Conservation (phyloP, 2,329 filamentous ascomycete genomes). For the Periconia sp. region DNA sequence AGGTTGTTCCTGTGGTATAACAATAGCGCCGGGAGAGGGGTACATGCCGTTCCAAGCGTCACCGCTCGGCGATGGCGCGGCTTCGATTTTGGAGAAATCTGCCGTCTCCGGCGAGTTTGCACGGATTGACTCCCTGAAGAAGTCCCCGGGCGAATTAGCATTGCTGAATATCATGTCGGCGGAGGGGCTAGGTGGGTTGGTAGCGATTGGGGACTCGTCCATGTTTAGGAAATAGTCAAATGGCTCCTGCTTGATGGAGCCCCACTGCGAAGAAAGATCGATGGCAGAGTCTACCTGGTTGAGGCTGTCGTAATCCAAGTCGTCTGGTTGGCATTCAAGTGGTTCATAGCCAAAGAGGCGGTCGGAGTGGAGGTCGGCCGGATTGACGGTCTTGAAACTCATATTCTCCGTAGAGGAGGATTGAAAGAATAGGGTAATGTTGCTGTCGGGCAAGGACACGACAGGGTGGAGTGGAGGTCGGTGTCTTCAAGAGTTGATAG, state of each 20-base stretch:
- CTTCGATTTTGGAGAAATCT: slow-evolving; percentile 14
- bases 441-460: neutral
- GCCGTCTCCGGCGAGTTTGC: slow-evolving; percentile 37
- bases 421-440: neutral
- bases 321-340: neutral
- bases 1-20: slow-evolving; percentile 32
- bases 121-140: slow-evolving; percentile 34
- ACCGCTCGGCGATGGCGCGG: slow-evolving; percentile 9
- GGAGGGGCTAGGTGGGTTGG: slow-evolving; percentile 10
- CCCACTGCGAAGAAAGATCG: slow-evolving; percentile 13
- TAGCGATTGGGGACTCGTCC: slow-evolving; percentile 27
- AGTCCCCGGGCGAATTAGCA: slow-evolving; percentile 39
- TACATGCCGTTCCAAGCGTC: slow-evolving; percentile 12
- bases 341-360: neutral
- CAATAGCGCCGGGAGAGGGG: slow-evolving; percentile 31
- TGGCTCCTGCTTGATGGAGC: slow-evolving; percentile 11
- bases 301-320: slow-evolving; percentile 5
- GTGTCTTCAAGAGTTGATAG: neutral
- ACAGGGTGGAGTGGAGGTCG: neutral
- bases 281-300: slow-evolving; percentile 17
- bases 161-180: slow-evolving; percentile 35
- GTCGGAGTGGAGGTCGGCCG: slow-evolving; percentile 13
- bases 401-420: neutral
- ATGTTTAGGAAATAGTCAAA: slow-evolving; percentile 12
- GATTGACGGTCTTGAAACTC: slow-evolving; percentile 12